Base-by-base conservation (phyloP, 768 basidiomycete genomes). In the Collybia sp. region DNA sequence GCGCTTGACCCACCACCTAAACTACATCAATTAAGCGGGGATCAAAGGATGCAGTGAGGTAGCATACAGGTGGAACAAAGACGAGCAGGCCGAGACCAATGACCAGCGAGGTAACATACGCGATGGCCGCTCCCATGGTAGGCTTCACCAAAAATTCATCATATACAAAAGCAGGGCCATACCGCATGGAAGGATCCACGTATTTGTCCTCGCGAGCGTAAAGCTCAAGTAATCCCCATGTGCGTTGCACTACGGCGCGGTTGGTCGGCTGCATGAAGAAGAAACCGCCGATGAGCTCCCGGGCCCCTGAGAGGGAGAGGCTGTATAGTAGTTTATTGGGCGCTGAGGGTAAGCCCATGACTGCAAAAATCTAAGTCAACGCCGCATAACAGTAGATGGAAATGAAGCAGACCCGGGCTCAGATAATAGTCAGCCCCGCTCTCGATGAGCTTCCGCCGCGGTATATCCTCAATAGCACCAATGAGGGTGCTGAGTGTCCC, bases 81-180 rank as follows among this genome's bases (percentile, higher is more conserved):
- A 53, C 53, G 37, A 77, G 45, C 12, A 69, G 30, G 6, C 59
- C 48, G 18, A 70, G 49, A 8, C 62, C 69, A 30, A 73, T 19
- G 11, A 66, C 53, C 11, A 75, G 41, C 13, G 58, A 56, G 8
- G 71, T 34, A n/a, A 73, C 69, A 11, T 71, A 45, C 1, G 74
- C 11, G 5, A 74, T 38, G 11, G 77, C 70, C n/a, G 66, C 55
- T 3, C 80, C 4, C 17, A 58, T 60, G 30, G 67, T 69, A 3
- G 64, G 58, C 41, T 66, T 70, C 3, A 63, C 66, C 52, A 77
- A 15, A 47, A 86, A 85, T 61, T 94, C 92, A 42, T 82, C 80
- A 60, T 93, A 95, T 38, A 67, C 68, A 70, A 96, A 92, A 2
- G 75, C 57, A 0, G 79, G 68, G 5, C 89, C 93, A 56, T 94